Evolutionary conservation across 2,329 filamentous ascomycete genomes (phyloP).

Genomic region (Ceratocystis colombiana): DNA sequence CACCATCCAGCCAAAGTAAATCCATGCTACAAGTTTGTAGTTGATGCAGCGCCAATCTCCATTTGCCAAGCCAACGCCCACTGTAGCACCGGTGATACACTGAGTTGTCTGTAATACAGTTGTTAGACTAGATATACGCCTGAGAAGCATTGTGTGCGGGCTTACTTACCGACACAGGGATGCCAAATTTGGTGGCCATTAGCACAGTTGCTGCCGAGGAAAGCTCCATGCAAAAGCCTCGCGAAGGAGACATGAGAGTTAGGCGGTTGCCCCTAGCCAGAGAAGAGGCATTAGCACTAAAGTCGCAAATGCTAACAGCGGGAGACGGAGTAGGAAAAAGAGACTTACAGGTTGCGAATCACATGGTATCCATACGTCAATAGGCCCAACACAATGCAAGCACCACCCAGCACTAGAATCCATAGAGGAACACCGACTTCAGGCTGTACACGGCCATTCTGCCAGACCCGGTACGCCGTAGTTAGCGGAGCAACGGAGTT

Average conservation of each 20-base stretch:
- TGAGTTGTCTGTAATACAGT: conserved; percentile 37
- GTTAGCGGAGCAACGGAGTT: conserved; percentile 45
- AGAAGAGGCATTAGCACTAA: not conserved
- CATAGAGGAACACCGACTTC: conserved; percentile 40
- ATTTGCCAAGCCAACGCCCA: conserved; percentile 43
- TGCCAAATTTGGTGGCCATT: conserved; percentile 42
- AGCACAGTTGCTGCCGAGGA: conserved; percentile 44
- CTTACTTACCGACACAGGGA: conserved; percentile 37
- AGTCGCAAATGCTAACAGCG: not conserved
- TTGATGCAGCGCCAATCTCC: conserved; percentile 43
- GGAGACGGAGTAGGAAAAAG: not conserved
- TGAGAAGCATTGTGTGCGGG: not conserved
- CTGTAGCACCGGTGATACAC: conserved; percentile 44
- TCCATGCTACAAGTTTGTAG: conserved; percentile 39
- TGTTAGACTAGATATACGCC: not conserved
- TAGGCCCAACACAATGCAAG: conserved; percentile 46
- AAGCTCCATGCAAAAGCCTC: conserved; percentile 45
- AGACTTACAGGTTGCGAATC: conserved; percentile 40
- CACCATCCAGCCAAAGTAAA: conserved; percentile 42
- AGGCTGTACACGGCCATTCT: conserved; percentile 34
- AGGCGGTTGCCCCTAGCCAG: conserved; percentile 39
- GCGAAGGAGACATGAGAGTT: conserved; percentile 44
- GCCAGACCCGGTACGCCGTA: conserved; percentile 44
- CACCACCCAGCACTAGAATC: conserved; percentile 41
- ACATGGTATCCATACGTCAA: conserved; percentile 55